phyloP scores from a whole-genome alignment of 2,329 filamentous ascomycete species.

The Celoporthe dispersa region DNA sequence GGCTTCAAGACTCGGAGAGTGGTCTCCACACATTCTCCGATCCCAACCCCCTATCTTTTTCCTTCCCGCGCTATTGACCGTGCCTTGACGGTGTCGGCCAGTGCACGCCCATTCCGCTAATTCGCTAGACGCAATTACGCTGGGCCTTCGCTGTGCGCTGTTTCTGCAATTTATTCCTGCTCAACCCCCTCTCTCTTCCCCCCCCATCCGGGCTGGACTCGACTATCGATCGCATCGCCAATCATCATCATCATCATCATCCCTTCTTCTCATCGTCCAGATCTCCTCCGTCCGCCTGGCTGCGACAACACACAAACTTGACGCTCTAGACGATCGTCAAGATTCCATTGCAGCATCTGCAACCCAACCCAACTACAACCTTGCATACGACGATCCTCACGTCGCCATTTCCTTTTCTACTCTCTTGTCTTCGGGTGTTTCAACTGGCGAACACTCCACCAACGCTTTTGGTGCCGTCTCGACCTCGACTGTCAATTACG shows the following conservation, averaged over 20 bases:
- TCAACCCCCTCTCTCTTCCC: neutral
- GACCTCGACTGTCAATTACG: constrained; percentile 18
- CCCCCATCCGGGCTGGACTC: constrained; percentile 30
- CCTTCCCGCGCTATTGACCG: constrained; percentile 27
- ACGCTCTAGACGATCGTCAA: constrained; percentile 18
- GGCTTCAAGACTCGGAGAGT: constrained; percentile 23
- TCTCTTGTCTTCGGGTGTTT: constrained; percentile 17
- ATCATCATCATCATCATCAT: neutral
- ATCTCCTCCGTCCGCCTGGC: constrained; percentile 25
- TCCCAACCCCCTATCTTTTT: constrained; percentile 30
- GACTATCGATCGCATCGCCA: constrained; percentile 18
- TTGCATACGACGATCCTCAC: constrained; percentile 25
- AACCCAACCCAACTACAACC: neutral
- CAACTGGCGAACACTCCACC: constrained; percentile 24
- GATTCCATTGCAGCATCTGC: constrained; percentile 17
- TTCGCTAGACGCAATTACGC: constrained; percentile 31
- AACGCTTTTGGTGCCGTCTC: constrained; percentile 27
- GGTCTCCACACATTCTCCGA: constrained; percentile 27
- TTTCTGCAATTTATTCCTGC: constrained; percentile 26
- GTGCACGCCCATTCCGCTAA: constrained; percentile 30
- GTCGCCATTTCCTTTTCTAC: constrained; percentile 18
- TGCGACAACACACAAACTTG: constrained; percentile 21
- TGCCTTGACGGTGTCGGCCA: constrained; percentile 31
- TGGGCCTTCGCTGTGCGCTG: constrained; percentile 15
- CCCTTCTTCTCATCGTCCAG: neutral